Conservation (phyloP, 2,329 filamentous ascomycete species). For the Fusarium albidum region DNA sequence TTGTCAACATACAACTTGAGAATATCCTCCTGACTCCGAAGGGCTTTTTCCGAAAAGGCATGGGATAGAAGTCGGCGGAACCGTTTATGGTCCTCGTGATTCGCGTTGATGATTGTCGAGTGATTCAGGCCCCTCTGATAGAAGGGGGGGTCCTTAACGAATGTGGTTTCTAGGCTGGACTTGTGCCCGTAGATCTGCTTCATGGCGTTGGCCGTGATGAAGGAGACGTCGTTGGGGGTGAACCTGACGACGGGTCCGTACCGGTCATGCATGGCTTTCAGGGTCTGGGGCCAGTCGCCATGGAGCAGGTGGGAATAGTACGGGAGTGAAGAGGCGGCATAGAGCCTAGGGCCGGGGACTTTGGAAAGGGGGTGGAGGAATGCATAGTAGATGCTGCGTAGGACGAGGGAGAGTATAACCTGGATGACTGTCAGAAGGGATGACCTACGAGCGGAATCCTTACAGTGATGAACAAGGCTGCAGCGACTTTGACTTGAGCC, state of each 20-base stretch:
- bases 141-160: neutral
- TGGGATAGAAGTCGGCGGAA: neutral
- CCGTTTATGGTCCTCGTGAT: neutral
- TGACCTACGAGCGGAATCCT: too few relatives aligned
- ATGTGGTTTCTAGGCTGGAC: neutral
- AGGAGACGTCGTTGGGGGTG: neutral
- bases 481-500: too few relatives aligned
- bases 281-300: neutral
- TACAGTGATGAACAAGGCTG: too few relatives aligned
- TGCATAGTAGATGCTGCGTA: neutral
- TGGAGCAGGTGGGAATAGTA: neutral
- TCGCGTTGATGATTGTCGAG: neutral
- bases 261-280: neutral
- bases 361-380: neutral
- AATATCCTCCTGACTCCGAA: neutral
- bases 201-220: neutral
- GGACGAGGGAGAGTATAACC: neutral
- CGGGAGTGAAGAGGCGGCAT: neutral
- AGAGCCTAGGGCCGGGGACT: neutral
- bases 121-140: neutral
- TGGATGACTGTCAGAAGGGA: neutral
- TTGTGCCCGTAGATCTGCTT: constrained; percentile 3
- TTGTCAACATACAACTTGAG: too few relatives aligned
- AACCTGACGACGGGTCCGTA: neutral
- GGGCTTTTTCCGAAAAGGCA: neutral